Evolutionary conservation across 331 rosid species (phyloP).

Genomic region (Quercus tomentella): DNA sequence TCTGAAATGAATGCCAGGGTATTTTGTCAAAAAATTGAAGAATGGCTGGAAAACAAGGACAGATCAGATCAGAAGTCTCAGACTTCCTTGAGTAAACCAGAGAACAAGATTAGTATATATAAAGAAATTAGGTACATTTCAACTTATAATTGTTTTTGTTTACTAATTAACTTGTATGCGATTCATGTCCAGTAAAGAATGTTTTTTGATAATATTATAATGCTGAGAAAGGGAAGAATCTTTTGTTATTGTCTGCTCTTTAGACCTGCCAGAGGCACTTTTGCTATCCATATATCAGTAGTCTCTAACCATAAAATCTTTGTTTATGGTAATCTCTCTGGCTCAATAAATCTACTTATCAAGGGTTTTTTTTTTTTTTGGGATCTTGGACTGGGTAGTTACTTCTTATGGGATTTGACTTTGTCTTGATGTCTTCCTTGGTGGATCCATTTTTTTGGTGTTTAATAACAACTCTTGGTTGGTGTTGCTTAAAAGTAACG

Average conservation of each 20-base stretch:
- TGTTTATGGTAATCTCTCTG: not conserved
- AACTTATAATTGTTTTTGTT: slow-evolving; percentile 9
- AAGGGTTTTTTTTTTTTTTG: not conserved
- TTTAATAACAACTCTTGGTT: not conserved
- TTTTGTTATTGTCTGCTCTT: not conserved
- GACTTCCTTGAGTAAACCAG: slow-evolving; percentile 20
- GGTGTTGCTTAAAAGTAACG: not conserved
- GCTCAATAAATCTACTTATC: not conserved
- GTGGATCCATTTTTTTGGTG: not conserved
- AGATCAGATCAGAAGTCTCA: slow-evolving; percentile 19
- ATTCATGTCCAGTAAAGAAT: not conserved
- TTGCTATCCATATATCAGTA: slow-evolving; percentile 13
- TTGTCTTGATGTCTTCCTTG: not conserved
- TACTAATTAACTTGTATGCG: not conserved
- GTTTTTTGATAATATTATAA: not conserved
- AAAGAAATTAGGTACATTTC: slow-evolving; percentile 43
- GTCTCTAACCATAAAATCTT: slow-evolving; percentile 1
- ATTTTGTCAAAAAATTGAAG: slow-evolving; percentile 57
- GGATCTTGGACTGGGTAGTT: not conserved
- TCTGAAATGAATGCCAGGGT: slow-evolving; percentile 34
- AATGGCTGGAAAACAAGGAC: slow-evolving; percentile 47
- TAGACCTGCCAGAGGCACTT: not conserved
- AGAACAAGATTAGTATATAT: slow-evolving; percentile 21
- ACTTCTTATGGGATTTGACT: not conserved
- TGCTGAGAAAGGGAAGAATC: slow-evolving; percentile 3